Conservation (phyloP, 1,284 basidiomycete genomes). For the Ganoderma lingzhi region DNA sequence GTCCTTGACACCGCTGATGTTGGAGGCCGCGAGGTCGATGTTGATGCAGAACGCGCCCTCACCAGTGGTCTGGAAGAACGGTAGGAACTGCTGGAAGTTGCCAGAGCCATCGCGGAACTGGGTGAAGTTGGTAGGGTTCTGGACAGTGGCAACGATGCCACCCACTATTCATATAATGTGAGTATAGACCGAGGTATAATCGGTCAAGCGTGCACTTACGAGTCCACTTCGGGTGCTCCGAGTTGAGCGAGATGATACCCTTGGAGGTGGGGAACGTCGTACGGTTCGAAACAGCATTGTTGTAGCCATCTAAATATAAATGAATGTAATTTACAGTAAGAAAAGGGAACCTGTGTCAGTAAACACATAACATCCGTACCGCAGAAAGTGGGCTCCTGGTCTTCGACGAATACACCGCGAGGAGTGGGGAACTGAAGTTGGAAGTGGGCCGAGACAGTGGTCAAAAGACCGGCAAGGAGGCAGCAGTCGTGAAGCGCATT, state of each 20-base stretch:
- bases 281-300: constrained; percentile 52
- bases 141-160: constrained; percentile 61
- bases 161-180: constrained; percentile 49
- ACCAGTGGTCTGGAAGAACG: constrained; percentile 60
- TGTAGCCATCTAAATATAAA: constrained; percentile 58
- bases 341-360: neutral
- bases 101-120: constrained; percentile 44
- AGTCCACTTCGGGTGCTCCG: constrained; percentile 66
- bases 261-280: constrained; percentile 68
- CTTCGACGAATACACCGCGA: constrained; percentile 64
- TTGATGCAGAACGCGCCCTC: constrained; percentile 70
- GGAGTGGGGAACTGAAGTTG: constrained; percentile 71
- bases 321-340: neutral
- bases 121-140: constrained; percentile 70
- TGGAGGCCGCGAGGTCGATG: constrained; percentile 60
- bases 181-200: neutral
- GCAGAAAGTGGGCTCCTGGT: constrained; percentile 66
- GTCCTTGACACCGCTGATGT: constrained; percentile 56
- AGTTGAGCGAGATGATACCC: constrained; percentile 62
- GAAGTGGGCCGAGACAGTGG: constrained; percentile 69
- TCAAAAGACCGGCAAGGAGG: constrained; percentile 39
- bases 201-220: constrained; percentile 46
- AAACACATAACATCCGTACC: constrained; percentile 44
- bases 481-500: constrained; percentile 46
- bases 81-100: constrained; percentile 41